These are phyloP conservation scores for Acaromyces ingoldii DNA, from an alignment of 1,284 basidiomycete species.

Conservation along the genomic window DNA sequence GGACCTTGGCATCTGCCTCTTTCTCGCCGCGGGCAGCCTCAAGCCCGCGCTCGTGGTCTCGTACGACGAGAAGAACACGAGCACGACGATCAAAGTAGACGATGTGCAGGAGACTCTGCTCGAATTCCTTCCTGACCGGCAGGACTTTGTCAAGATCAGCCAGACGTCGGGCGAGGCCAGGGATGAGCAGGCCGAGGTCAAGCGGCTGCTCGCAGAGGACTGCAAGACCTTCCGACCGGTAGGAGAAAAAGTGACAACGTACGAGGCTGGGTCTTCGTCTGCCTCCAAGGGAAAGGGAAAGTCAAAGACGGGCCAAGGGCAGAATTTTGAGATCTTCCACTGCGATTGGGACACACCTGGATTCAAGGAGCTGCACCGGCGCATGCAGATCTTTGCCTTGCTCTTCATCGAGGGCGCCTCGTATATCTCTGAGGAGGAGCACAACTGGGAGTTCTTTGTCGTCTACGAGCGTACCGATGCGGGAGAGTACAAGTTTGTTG, in stretches of 20 bases:
- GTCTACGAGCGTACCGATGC: slow-evolving; percentile 27
- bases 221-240: slow-evolving; percentile 74
- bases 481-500: slow-evolving; percentile 51
- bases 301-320: slow-evolving; percentile 4
- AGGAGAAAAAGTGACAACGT: slow-evolving; percentile 71
- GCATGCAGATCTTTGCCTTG: slow-evolving; percentile 89
- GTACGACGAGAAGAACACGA: slow-evolving; percentile 40
- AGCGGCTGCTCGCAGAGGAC: slow-evolving; percentile 60
- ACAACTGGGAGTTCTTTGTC: slow-evolving; percentile 54
- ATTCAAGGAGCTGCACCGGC: slow-evolving; percentile 85
- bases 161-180: slow-evolving; percentile 53
- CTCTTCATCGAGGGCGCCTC: slow-evolving; percentile 79
- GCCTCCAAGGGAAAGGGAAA: slow-evolving; percentile 52
- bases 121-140: slow-evolving; percentile 66
- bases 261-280: slow-evolving; percentile 54
- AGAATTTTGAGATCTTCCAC: slow-evolving; percentile 36
- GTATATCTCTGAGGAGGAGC: slow-evolving; percentile 67
- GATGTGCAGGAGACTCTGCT: slow-evolving; percentile 75
- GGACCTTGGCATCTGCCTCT: slow-evolving; percentile 62
- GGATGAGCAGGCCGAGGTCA: slow-evolving; percentile 60
- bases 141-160: slow-evolving; percentile 58
- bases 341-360: slow-evolving; percentile 78
- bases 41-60: slow-evolving; percentile 51
- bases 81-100: slow-evolving; percentile 66
- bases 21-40: slow-evolving; percentile 81